phyloP scores from a whole-genome alignment of 805 yeast species.

The Ascoidea rubescens region DNA sequence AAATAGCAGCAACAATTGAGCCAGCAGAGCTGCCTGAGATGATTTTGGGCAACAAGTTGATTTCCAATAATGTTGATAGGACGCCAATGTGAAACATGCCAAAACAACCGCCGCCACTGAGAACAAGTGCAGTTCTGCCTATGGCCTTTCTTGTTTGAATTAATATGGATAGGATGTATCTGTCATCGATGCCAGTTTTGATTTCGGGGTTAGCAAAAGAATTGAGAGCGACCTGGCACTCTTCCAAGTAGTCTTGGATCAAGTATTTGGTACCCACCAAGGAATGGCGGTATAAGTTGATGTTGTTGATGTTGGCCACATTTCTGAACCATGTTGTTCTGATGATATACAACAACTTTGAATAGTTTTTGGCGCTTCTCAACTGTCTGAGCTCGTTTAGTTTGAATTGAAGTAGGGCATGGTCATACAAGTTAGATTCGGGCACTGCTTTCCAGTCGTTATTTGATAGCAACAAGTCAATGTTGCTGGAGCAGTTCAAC shows the following conservation, averaged over 20 bases:
- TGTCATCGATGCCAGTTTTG: constrained; percentile 38
- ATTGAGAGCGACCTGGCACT: constrained; percentile 44
- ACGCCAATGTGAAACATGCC: constrained; percentile 93
- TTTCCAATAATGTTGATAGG: constrained; percentile 60
- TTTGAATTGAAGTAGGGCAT: constrained; percentile 37
- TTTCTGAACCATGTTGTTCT: constrained; percentile 80
- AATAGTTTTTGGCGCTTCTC: constrained; percentile 41
- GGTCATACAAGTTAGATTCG: constrained; percentile 62
- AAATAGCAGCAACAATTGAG: constrained; percentile 79
- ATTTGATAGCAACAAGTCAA: constrained; percentile 54
- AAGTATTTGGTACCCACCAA: constrained; percentile 75
- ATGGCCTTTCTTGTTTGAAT: constrained; percentile 81
- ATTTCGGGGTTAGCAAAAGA: constrained; percentile 3
- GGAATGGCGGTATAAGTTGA: constrained; percentile 61
- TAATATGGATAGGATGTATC: constrained; percentile 61
- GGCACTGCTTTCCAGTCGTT: constrained; percentile 58
- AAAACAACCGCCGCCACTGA: constrained; percentile 92
- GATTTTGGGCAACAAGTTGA: constrained; percentile 67
- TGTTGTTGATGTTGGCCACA: constrained; percentile 77
- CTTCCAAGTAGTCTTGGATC: constrained; percentile 72
- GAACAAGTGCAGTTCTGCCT: constrained; percentile 89
- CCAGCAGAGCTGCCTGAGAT: constrained; percentile 95
- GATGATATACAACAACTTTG: constrained; percentile 53
- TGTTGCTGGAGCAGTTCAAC: constrained; percentile 44
- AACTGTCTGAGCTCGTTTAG: constrained; percentile 46